Percentiles rank a stretch among this genome's conserved stretches.
Evolutionary conservation across 78 protist genomes (phyloP).

Genomic region (Chrysochromulina tobinii): DNA sequence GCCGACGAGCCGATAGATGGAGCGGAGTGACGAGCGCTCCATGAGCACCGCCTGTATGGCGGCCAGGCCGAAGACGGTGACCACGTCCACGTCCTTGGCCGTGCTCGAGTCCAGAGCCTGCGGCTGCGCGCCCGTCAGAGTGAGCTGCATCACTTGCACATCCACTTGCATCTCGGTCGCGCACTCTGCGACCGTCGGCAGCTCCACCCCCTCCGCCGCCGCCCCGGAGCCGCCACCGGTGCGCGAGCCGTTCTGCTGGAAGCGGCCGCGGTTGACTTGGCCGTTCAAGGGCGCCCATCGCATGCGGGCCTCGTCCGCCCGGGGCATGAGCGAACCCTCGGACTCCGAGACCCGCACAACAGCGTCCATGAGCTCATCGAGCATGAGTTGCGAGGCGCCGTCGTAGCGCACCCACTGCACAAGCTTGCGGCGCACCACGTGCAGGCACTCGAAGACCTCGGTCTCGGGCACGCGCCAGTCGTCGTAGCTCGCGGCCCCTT

Average conservation of each 20-base stretch:
- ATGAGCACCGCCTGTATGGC: background rate
- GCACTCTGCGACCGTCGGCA: background rate
- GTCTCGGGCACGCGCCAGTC: slow-evolving; percentile 35
- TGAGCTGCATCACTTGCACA: slow-evolving; percentile 34
- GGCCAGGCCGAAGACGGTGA: background rate
- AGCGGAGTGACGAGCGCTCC: background rate
- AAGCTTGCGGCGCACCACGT: slow-evolving; percentile 40
- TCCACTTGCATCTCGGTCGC: slow-evolving; percentile 11
- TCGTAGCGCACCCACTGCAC: background rate
- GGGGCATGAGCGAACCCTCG: background rate
- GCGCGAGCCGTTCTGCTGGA: background rate
- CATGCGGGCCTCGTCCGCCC: background rate
- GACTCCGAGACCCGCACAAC: slow-evolving; percentile 15
- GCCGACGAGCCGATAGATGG: background rate
- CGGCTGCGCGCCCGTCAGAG: background rate
- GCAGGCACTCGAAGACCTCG: slow-evolving; percentile 46
- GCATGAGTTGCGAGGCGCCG: background rate
- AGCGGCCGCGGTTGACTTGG: background rate
- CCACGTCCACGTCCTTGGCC: background rate
- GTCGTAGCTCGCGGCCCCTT: background rate
- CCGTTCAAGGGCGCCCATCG: background rate
- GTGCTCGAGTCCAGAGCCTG: background rate
- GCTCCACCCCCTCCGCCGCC: background rate
- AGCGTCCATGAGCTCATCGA: slow-evolving; percentile 23
- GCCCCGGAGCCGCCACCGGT: background rate